A percentile compares a stretch with the other conserved stretches of the same genome.
These are phyloP conservation scores for Chenopodium berlandieri DNA, from an alignment of 148 eudicot species.

Conservation along the genomic window DNA sequence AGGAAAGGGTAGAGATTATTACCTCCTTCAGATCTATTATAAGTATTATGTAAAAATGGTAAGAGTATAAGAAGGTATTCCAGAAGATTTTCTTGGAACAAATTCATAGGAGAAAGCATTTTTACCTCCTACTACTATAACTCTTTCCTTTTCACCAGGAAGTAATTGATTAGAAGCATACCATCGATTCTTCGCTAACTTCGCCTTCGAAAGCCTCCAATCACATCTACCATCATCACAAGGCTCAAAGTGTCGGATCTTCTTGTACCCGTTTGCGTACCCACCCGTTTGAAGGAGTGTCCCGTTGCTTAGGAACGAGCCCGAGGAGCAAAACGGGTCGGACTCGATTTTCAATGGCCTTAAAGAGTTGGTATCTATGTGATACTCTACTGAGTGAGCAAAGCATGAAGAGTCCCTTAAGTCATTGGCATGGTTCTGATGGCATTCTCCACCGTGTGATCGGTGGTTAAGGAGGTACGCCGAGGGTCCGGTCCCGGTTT, in stretches of 20 bases:
- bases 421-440: slow-evolving; percentile 20
- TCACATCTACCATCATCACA: slow-evolving; percentile 46
- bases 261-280: slow-evolving; percentile 30
- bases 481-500: slow-evolving; percentile 45
- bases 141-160: slow-evolving; percentile 38
- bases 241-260: slow-evolving; percentile 39
- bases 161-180: slow-evolving; percentile 48
- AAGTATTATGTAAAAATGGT: slow-evolving; percentile 43
- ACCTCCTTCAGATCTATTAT: slow-evolving; percentile 34
- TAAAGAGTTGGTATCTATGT: slow-evolving; percentile 30
- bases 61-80: slow-evolving; percentile 26
- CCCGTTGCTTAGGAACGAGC: slow-evolving; percentile 53
- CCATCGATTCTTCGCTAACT: slow-evolving; percentile 39
- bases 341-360: slow-evolving; percentile 40
- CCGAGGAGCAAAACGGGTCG: slow-evolving; percentile 60
- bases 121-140: slow-evolving; percentile 59
- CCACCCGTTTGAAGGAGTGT: slow-evolving; percentile 64
- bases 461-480: slow-evolving; percentile 34
- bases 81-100: slow-evolving; percentile 32
- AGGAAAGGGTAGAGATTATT: slow-evolving; percentile 57
- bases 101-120: slow-evolving; percentile 48
- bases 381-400: slow-evolving; percentile 68
- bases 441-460: slow-evolving; percentile 28
- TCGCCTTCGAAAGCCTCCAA: slow-evolving; percentile 29
- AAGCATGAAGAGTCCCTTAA: slow-evolving; percentile 38